Conservation (phyloP, 2,329 filamentous ascomycete genomes). For the Davidsoniella virescens region DNA sequence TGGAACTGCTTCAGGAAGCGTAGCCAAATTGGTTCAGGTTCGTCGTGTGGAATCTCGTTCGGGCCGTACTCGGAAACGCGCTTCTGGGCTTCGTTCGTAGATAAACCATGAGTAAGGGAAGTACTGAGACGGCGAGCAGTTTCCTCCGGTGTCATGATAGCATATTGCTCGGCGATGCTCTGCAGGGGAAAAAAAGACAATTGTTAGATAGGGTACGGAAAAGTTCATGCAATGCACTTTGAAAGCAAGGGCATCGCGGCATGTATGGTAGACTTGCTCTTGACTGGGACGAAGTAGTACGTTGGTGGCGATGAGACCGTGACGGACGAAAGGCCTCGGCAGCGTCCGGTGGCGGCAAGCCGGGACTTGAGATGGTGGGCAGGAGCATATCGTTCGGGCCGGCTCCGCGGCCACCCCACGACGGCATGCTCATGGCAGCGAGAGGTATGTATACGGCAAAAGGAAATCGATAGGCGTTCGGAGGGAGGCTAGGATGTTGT, state of each 20-base stretch:
- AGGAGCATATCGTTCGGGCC: conserved; percentile 10
- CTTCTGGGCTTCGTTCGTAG: conserved; percentile 63
- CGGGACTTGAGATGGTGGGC: conserved; percentile 11
- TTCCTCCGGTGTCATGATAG: conserved; percentile 58
- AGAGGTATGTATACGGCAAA: too few species aligned
- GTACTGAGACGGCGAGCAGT: conserved; percentile 63
- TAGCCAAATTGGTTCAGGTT: conserved; percentile 85
- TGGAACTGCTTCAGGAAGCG: conserved; percentile 95
- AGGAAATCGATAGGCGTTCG: too few species aligned
- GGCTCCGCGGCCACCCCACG: conserved; percentile 9
- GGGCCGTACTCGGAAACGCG: conserved; percentile 68
- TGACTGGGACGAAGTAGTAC: conserved; percentile 39
- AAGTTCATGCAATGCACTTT: background rate
- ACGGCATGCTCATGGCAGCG: conserved; percentile 10
- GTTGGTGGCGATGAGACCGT: conserved; percentile 22
- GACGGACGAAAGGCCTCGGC: conserved; percentile 19
- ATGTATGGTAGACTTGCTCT: conserved; percentile 25
- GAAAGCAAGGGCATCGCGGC: background rate
- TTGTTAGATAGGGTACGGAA: conserved; percentile 12
- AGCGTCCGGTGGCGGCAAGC: conserved; percentile 14
- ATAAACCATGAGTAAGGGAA: conserved; percentile 68
- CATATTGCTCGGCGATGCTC: conserved; percentile 43
- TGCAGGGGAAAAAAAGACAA: background rate
- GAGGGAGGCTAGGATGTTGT: too few species aligned
- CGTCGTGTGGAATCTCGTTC: conserved; percentile 89